Evolutionary conservation across 176 grass and related monocot species (phyloP).

Genomic region (Oryza officinalis): DNA sequence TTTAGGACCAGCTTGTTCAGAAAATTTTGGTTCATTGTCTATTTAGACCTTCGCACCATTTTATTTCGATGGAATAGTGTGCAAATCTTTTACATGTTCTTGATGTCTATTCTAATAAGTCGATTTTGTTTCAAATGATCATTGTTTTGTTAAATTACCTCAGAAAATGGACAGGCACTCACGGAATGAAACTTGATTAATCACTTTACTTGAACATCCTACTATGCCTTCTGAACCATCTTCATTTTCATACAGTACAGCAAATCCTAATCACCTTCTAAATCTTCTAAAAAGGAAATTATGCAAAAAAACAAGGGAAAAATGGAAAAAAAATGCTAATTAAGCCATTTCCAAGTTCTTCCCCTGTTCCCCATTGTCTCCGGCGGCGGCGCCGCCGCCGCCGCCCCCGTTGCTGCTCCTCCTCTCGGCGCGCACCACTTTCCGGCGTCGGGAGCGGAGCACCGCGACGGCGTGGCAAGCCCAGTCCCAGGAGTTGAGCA

Average conservation of each 20-base stretch:
- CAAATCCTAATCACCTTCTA: background rate
- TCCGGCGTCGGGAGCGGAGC: constrained; percentile 11
- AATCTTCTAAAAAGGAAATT: background rate
- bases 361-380: constrained; percentile 20
- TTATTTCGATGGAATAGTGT: too few species aligned
- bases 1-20: background rate
- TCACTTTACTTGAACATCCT: background rate
- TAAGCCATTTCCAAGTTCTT: constrained; percentile 47
- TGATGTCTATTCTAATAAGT: too few species aligned
- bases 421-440: constrained; percentile 15
- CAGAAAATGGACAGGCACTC: background rate
- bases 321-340: background rate
- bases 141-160: too few species aligned
- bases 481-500: constrained; percentile 77
- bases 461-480: background rate
- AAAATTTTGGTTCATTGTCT: background rate
- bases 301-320: background rate
- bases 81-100: too few species aligned
- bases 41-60: too few species aligned
- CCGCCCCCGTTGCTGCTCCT: background rate
- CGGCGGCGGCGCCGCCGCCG: background rate
- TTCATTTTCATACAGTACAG: background rate
- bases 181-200: background rate
- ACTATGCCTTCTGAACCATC: too few species aligned
- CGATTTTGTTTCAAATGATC: too few species aligned